Evolutionary conservation across 1,139 yeast species (phyloP), one percentile per base, ranked within the genome.

Genomic region (Sugiyamaella neomexicana): DNA sequence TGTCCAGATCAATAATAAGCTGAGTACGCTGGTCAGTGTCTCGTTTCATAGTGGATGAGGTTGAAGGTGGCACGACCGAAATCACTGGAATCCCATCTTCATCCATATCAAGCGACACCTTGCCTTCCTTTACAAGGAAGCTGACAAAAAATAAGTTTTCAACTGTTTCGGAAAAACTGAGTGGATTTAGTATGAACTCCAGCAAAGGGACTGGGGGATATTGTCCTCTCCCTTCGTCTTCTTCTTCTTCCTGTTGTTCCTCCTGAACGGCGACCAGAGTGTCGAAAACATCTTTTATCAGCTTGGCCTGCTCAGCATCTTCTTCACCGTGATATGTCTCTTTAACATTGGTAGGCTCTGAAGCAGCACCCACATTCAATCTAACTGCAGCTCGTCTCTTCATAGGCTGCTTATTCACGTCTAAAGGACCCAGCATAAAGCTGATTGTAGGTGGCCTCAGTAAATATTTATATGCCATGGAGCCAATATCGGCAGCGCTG

Each of bases 71-170:
- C 36, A 50, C 68, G 68, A 54, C 66, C 60, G 55, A 64, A 55
- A 77, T 65, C 20, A 70, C 72, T 0, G 85, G 85, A n/a, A 75
- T 68, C 1, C 81, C 87, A 41, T 79, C 73, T 1, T 75, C 76
- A 62, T 79, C 82, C 41, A 62, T 50, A 31, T 60, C 63, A 37
- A 89, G 63, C 40, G 75, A 72, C 31, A 89, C 69, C 61, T 77
- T 80, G 1, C 89, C 91, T 63, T 88, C 95, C 63, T 84, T 81
- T 3, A 89, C 80, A 49, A 91, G 72, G 65, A 90, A 90, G 67
- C 96, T 86, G 1, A 88, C 78, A 65, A 85, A 87, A 65, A 90
- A 91, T 61, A 91, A 72, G 65, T 89, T 89, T 66, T 91, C 97
- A 4, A 90, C 82, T 3, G 93, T 80, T 65, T 86, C 91, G 1